phyloP scores from a whole-genome alignment of 176 grass and related monocot species.

The Bonia amplexicaulis region DNA sequence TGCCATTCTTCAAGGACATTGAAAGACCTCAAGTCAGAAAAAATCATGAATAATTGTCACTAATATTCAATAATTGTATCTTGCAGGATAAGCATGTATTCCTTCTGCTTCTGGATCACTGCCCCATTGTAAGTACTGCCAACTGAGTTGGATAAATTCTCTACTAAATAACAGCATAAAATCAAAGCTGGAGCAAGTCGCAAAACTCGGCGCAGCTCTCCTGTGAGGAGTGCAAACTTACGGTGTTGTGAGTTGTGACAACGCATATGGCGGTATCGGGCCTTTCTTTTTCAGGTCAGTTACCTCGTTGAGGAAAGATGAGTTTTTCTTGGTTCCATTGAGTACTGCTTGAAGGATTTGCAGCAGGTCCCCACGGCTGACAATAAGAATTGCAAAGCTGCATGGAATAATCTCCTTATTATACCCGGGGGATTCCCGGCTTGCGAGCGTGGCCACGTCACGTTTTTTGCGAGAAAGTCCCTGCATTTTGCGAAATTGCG shows the following conservation, averaged over 20 bases:
- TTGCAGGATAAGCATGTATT: background rate
- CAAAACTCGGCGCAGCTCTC: conserved; percentile 54
- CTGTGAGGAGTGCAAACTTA: conserved; percentile 61
- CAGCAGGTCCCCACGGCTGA: conserved; percentile 82
- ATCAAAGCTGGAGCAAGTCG: conserved; percentile 4
- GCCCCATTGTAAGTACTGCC: background rate
- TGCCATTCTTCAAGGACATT: no score
- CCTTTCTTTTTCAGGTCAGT: conserved; percentile 33
- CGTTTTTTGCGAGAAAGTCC: no score
- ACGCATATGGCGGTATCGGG: conserved; percentile 2
- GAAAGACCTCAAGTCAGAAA: no score
- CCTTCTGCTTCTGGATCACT: background rate
- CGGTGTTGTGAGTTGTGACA: conserved; percentile 65
- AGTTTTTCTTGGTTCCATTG: conserved; percentile 35
- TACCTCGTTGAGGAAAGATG: conserved; percentile 22
- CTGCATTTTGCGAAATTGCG: no score
- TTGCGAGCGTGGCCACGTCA: no score
- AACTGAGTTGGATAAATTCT: background rate
- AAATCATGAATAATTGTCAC: no score
- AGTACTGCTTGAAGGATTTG: conserved; percentile 87
- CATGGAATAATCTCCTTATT: no score
- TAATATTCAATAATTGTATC: no score
- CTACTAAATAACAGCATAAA: background rate
- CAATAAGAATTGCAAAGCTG: conserved; percentile 61
- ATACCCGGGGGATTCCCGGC: no score